A percentile compares a stretch with the other conserved stretches of the same genome.
Evolutionary conservation across 345 rosid genomes (phyloP).

Genomic region (Salix brachista): DNA sequence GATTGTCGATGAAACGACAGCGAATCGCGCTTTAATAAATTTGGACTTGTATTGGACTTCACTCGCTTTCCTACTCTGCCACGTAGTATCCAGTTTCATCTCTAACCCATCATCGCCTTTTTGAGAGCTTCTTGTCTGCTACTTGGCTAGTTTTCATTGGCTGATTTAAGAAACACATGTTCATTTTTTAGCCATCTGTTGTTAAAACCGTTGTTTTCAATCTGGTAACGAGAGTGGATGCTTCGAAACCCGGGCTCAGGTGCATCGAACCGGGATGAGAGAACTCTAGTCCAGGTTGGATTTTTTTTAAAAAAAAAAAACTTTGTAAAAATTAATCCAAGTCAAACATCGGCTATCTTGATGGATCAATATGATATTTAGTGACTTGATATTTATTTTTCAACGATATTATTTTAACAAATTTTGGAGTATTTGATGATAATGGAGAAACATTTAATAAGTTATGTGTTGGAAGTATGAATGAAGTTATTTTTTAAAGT

Average conservation of each 20-base stretch:
- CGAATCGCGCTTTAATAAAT: neutral
- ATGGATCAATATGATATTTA: no score
- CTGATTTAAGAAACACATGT: neutral
- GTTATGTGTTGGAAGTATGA: neutral
- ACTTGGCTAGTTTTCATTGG: slow-evolving; percentile 4
- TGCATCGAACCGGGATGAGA: no score
- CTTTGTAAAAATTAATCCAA: no score
- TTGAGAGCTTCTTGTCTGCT: neutral
- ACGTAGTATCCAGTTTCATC: slow-evolving; percentile 11
- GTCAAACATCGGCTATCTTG: no score
- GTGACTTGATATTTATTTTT: no score
- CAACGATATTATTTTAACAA: slow-evolving; percentile 13
- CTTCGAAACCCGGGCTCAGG: no score
- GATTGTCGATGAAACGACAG: slow-evolving; percentile 16
- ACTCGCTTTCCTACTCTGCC: neutral
- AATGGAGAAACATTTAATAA: slow-evolving; percentile 72
- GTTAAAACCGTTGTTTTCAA: neutral
- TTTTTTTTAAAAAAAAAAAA: no score
- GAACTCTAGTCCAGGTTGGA: no score
- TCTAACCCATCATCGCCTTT: neutral
- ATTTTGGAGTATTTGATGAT: slow-evolving; percentile 70
- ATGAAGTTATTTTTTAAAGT: no score
- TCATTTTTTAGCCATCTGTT: neutral
- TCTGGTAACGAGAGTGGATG: no score
- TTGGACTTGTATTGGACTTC: neutral